Percentiles rank a stretch among this genome's conserved stretches.
phyloP scores from a whole-genome alignment of 495 filamentous ascomycete genomes.

The Emericellopsis terricola region DNA sequence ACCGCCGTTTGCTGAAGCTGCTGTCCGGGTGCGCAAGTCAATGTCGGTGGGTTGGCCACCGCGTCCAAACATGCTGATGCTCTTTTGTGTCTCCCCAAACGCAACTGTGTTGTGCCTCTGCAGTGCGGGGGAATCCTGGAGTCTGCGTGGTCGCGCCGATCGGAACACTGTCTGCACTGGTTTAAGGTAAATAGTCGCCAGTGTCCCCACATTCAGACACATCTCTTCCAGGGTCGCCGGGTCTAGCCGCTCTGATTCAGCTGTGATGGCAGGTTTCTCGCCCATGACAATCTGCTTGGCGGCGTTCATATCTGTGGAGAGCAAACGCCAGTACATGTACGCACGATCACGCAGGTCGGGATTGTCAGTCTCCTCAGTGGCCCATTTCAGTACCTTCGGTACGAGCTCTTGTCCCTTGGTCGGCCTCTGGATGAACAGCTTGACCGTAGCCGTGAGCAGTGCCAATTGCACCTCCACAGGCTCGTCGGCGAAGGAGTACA shows the following conservation, averaged over 20 bases:
- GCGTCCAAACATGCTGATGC: constrained; percentile 30
- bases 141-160: constrained; percentile 57
- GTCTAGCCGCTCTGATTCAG: constrained; percentile 89
- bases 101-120: constrained; percentile 44
- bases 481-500: constrained; percentile 86
- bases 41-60: constrained; percentile 27
- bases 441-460: constrained; percentile 88
- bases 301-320: constrained; percentile 80
- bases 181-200: constrained; percentile 94
- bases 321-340: constrained; percentile 98
- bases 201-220: constrained; percentile 88
- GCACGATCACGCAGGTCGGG: constrained; percentile 89
- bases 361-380: constrained; percentile 96
- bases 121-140: constrained; percentile 67
- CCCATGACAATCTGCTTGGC: constrained; percentile 90
- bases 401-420: constrained; percentile 90
- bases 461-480: constrained; percentile 89
- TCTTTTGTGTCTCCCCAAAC: constrained; percentile 25
- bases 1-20: constrained; percentile 8
- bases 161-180: constrained; percentile 97
- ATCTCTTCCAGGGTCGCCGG: constrained; percentile 87
- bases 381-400: constrained; percentile 94
- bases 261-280: constrained; percentile 89
- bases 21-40: constrained; percentile 11
- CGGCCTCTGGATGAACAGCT: constrained; percentile 92